Conservation (phyloP, 345 rosid species). For the Gossypium arboreum region DNA sequence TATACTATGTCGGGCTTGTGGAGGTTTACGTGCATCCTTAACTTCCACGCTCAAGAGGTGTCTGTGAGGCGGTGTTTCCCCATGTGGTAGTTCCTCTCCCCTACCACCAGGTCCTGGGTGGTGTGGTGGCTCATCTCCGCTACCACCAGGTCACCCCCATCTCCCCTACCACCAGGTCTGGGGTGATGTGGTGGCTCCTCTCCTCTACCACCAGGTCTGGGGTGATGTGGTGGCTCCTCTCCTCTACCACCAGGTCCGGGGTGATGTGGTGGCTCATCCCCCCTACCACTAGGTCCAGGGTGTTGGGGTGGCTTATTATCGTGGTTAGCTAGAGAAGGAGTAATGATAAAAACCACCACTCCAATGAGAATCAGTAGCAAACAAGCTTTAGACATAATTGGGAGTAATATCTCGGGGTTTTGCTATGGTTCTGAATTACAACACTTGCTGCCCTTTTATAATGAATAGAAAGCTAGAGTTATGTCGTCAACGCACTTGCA, state of each 20-base stretch:
- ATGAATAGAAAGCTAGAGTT: background rate
- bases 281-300: background rate
- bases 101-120: too few species aligned
- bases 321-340: slow-evolving; percentile 1
- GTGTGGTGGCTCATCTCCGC: background rate
- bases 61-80: slow-evolving; percentile 3
- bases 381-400: background rate
- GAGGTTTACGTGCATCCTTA: background rate
- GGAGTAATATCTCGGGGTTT: background rate
- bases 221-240: background rate
- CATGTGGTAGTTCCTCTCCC: background rate
- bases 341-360: slow-evolving; percentile 11
- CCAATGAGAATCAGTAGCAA: slow-evolving; percentile 5
- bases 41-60: background rate
- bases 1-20: background rate
- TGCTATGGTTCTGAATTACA: background rate
- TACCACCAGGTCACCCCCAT: background rate
- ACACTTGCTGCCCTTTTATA: background rate
- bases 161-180: background rate
- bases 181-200: background rate
- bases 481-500: background rate
- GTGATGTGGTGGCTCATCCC: background rate
- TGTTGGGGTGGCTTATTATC: background rate
- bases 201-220: too few species aligned
- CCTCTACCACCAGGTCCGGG: too few species aligned